These are phyloP conservation scores for Gossypium rotundifolium DNA, from an alignment of 345 rosid species.

Conservation along the genomic window DNA sequence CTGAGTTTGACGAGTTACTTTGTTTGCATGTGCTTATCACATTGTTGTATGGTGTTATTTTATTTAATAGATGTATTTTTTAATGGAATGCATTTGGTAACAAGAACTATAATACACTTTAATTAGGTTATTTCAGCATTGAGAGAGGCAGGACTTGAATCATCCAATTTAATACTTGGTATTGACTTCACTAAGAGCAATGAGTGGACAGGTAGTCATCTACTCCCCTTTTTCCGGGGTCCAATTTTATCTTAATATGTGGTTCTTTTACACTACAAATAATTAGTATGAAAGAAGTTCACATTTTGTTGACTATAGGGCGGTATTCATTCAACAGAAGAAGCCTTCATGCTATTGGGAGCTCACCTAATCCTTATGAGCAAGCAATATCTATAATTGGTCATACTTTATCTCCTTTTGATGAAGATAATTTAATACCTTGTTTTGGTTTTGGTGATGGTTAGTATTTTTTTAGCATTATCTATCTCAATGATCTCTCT, in stretches of 20 bases:
- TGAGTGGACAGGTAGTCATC: slow-evolving; percentile 55
- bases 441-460: slow-evolving; percentile 99
- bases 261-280: neutral
- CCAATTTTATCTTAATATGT: slow-evolving; percentile 1
- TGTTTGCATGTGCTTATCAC: neutral
- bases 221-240: neutral
- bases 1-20: neutral
- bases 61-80: neutral
- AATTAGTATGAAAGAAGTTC: neutral
- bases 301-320: slow-evolving; percentile 37
- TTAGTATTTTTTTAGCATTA: slow-evolving; percentile 27
- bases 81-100: neutral
- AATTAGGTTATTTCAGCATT: slow-evolving; percentile 54
- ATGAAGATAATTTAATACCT: slow-evolving; percentile 91
- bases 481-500: neutral
- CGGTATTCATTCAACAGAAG: slow-evolving; percentile 63
- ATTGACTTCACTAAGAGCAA: slow-evolving; percentile 80
- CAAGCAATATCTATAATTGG: slow-evolving; percentile 96
- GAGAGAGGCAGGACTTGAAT: slow-evolving; percentile 76
- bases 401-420: slow-evolving; percentile 75
- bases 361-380: slow-evolving; percentile 70
- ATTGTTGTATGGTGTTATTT: neutral
- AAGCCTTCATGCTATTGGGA: slow-evolving; percentile 75
- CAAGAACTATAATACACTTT: neutral
- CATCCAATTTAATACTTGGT: slow-evolving; percentile 67